Evolutionary conservation across 2,329 filamentous ascomycete genomes (phyloP).

Genomic region (Fusarium palustre): DNA sequence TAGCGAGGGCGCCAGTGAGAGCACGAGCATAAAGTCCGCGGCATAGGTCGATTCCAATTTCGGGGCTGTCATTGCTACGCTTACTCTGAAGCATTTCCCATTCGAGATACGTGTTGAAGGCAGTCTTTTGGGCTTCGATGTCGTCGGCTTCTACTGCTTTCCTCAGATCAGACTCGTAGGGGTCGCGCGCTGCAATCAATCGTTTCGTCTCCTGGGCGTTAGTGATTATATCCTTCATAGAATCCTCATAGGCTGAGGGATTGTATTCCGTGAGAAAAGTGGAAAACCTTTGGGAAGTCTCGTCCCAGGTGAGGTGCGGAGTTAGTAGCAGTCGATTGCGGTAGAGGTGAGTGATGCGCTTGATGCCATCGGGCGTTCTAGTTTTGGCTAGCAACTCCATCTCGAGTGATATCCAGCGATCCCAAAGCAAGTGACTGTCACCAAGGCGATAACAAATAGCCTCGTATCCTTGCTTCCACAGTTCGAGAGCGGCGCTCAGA

Average conservation of each 20-base stretch:
- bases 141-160: conserved; percentile 69
- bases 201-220: conserved; percentile 73
- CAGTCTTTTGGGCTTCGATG: conserved; percentile 62
- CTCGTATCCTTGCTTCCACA: conserved; percentile 78
- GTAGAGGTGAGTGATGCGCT: conserved; percentile 76
- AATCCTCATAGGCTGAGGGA: conserved; percentile 75
- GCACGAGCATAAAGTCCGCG: conserved; percentile 83
- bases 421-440: conserved; percentile 83
- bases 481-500: conserved; percentile 71
- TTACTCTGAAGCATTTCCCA: conserved; percentile 80
- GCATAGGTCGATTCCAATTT: conserved; percentile 63
- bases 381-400: conserved; percentile 73
- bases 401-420: conserved; percentile 79
- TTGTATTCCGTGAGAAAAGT: conserved; percentile 79
- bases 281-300: conserved; percentile 80
- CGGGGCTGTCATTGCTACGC: conserved; percentile 59
- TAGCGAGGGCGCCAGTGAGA: conserved; percentile 74
- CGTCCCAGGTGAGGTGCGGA: conserved; percentile 81
- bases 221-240: conserved; percentile 76
- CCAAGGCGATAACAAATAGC: conserved; percentile 79
- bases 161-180: conserved; percentile 74
- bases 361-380: conserved; percentile 67
- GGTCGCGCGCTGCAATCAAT: conserved; percentile 70
- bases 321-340: conserved; percentile 73
- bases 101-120: conserved; percentile 78